Evolutionary conservation across 768 basidiomycete species (phyloP).

Genomic region (Termitomyces sp.): DNA sequence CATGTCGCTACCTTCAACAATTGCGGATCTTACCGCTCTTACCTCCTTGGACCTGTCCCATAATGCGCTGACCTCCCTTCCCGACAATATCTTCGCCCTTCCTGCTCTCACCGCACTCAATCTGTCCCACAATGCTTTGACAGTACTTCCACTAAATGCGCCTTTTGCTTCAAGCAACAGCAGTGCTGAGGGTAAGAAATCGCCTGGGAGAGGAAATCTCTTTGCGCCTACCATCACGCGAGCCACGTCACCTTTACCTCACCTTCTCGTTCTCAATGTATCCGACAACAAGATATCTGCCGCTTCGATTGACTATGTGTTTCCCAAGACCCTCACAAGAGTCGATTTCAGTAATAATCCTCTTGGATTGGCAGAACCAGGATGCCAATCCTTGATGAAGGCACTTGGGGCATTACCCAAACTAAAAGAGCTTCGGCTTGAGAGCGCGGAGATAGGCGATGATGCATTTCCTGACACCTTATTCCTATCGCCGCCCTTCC

Average conservation of each 20-base stretch:
- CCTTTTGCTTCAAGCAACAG: slow-evolving; percentile 38
- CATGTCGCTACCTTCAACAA: slow-evolving; percentile 50
- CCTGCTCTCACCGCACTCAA: slow-evolving; percentile 64
- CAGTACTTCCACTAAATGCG: slow-evolving; percentile 53
- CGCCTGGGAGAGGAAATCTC: slow-evolving; percentile 42
- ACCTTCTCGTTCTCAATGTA: slow-evolving; percentile 55
- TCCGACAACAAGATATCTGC: slow-evolving; percentile 64
- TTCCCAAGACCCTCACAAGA: slow-evolving; percentile 53
- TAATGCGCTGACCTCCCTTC: slow-evolving; percentile 60
- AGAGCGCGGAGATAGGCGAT: slow-evolving; percentile 54
- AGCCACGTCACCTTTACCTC: slow-evolving; percentile 59
- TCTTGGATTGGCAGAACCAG: slow-evolving; percentile 32
- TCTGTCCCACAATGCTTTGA: slow-evolving; percentile 64
- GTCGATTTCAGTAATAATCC: slow-evolving; percentile 67
- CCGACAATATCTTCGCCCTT: slow-evolving; percentile 59
- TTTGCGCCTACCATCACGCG: slow-evolving; percentile 59
- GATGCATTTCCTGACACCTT: slow-evolving; percentile 45
- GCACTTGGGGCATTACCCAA: slow-evolving; percentile 40
- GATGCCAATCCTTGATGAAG: slow-evolving; percentile 35
- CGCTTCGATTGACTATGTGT: slow-evolving; percentile 40
- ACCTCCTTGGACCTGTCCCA: slow-evolving; percentile 69
- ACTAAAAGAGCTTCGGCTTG: slow-evolving; percentile 52
- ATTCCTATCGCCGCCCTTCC: slow-evolving; percentile 37
- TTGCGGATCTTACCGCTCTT: slow-evolving; percentile 63
- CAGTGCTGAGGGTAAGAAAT: slow-evolving; percentile 20